Evolutionary conservation across 257 asterid species (phyloP).

Genomic region (Ligustrum vulgare): DNA sequence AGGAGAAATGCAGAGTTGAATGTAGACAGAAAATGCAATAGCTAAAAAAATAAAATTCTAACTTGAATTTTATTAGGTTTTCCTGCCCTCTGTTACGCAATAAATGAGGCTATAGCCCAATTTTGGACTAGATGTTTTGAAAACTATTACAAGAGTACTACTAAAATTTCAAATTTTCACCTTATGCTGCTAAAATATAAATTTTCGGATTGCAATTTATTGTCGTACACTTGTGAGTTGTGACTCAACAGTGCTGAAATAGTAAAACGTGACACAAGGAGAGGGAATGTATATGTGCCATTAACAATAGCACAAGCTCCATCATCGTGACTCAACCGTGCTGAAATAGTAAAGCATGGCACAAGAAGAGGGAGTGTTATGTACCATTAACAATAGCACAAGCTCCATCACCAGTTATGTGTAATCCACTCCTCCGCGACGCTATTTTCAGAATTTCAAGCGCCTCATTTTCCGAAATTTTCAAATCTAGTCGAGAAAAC

Average conservation of each 20-base stretch:
- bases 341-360: not conserved
- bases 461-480: constrained; percentile 67
- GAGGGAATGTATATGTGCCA: constrained; percentile 39
- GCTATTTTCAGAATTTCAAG: constrained; percentile 54
- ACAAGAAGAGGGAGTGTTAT: not conserved
- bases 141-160: not conserved
- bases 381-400: constrained; percentile 62
- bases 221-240: not conserved
- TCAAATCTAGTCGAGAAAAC: constrained; percentile 45
- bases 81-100: not conserved
- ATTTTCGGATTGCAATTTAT: not conserved
- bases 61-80: not conserved
- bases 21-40: not conserved
- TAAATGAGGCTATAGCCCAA: not conserved
- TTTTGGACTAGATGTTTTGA: not conserved
- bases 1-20: not conserved
- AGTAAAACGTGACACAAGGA: not conserved
- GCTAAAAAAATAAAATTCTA: not conserved
- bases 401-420: constrained; percentile 42
- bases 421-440: constrained; percentile 52
- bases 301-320: constrained; percentile 49
- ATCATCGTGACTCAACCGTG: constrained; percentile 17
- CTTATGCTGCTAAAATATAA: not conserved
- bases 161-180: not conserved
- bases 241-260: not conserved